Percentiles rank a stretch among this genome's conserved stretches.
These are phyloP conservation scores for Sporothrix dimorphospora DNA, from an alignment of 2,329 filamentous ascomycete genomes.

Conservation along the genomic window DNA sequence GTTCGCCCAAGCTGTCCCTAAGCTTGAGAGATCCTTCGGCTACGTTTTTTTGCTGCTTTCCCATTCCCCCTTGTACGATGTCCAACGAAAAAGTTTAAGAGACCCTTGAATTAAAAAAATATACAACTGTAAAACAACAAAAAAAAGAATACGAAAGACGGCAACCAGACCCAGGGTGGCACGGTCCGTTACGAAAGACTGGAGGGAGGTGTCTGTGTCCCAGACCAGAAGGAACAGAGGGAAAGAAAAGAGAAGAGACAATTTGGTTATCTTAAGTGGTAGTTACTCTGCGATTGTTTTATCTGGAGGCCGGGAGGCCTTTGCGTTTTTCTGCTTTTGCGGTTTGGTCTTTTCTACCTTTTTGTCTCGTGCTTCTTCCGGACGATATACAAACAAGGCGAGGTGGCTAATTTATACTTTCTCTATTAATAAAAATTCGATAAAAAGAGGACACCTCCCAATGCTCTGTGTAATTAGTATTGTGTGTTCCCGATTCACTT, in stretches of 20 bases:
- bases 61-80: conserved; percentile 7
- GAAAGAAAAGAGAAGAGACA: not conserved
- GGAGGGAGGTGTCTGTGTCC: not conserved
- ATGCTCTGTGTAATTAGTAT: not conserved
- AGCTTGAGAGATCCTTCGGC: not conserved
- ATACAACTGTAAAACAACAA: not conserved
- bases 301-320: not conserved
- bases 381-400: too few relatives aligned
- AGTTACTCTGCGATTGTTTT: not conserved
- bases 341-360: too few relatives aligned
- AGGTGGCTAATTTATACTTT: too few relatives aligned
- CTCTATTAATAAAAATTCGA: not conserved
- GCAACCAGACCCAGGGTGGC: not conserved
- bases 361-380: too few relatives aligned
- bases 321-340: not conserved
- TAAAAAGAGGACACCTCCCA: not conserved
- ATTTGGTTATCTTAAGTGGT: not conserved
- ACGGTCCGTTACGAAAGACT: not conserved
- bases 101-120: not conserved
- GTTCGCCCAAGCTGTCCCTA: not conserved
- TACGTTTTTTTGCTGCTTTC: not conserved
- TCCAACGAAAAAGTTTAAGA: conserved; percentile 14
- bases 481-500: not conserved
- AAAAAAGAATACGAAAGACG: not conserved
- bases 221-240: not conserved